Percentiles rank a stretch among this genome's conserved stretches.
Conservation (phyloP, 1,139 yeast genomes). For the Yamadazyma aaseri region DNA sequence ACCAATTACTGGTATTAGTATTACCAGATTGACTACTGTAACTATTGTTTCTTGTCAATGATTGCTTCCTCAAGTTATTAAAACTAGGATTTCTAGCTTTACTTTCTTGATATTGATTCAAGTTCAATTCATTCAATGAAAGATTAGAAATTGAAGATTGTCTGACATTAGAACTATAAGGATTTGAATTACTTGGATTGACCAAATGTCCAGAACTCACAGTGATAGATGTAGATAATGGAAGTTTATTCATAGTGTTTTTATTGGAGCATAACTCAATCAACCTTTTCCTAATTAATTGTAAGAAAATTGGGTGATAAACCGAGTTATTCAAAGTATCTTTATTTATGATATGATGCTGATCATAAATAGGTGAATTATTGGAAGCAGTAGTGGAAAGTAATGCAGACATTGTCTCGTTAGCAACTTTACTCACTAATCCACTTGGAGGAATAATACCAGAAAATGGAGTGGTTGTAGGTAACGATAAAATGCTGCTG, state of each 20-base stretch:
- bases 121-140: slow-evolving; percentile 42
- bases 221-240: slow-evolving; percentile 29
- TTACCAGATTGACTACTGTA: slow-evolving; percentile 20
- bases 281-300: slow-evolving; percentile 42
- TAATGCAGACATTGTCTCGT: slow-evolving; percentile 37
- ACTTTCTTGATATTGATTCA: slow-evolving; percentile 28
- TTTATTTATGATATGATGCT: slow-evolving; percentile 30
- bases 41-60: slow-evolving; percentile 46
- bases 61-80: slow-evolving; percentile 44
- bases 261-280: slow-evolving; percentile 38
- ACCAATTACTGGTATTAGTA: slow-evolving; percentile 30
- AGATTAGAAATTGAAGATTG: slow-evolving; percentile 44
- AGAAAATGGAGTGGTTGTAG: slow-evolving; percentile 49
- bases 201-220: too few species aligned
- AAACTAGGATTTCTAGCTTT: slow-evolving; percentile 26
- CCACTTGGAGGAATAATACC: slow-evolving; percentile 48
- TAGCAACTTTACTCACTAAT: slow-evolving; percentile 42
- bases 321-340: slow-evolving; percentile 33
- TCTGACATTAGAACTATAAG: slow-evolving; percentile 15
- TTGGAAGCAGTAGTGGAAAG: slow-evolving; percentile 18
- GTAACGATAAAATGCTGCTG: slow-evolving; percentile 36
- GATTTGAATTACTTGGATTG: slow-evolving; percentile 2
- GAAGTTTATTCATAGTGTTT: slow-evolving; percentile 19
- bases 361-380: slow-evolving; percentile 31
- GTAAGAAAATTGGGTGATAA: slow-evolving; percentile 44